Conservation (phyloP, 768 basidiomycete genomes). For the Leccinum sublutescens region DNA sequence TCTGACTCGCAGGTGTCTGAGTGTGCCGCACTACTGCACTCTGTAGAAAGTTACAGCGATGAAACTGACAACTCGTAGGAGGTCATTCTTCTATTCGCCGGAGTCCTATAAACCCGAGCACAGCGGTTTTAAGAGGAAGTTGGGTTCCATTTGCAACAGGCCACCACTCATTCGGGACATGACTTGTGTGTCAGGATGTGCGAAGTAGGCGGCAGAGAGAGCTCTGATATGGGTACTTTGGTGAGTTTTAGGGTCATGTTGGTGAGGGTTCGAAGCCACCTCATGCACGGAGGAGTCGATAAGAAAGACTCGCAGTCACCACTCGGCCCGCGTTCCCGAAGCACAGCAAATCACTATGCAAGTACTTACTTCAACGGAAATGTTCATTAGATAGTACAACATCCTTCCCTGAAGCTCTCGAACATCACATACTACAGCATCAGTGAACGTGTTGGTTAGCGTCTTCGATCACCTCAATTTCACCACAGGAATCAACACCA, state of each 20-base stretch:
- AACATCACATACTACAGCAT: background rate
- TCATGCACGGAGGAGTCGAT: background rate
- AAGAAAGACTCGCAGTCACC: background rate
- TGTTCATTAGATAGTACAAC: background rate
- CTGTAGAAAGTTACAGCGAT: too few relatives aligned
- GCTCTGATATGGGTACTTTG: conserved; percentile 41
- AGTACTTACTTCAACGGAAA: background rate
- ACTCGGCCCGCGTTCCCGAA: background rate
- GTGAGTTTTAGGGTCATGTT: conserved; percentile 19
- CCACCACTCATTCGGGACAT: too few relatives aligned
- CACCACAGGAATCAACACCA: background rate
- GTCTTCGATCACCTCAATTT: background rate
- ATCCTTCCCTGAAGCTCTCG: too few relatives aligned
- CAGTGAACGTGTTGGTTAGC: background rate
- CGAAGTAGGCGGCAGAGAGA: conserved; percentile 45
- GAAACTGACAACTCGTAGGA: too few relatives aligned
- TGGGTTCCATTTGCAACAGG: too few relatives aligned
- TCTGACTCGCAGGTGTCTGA: too few relatives aligned
- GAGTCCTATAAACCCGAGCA: too few relatives aligned
- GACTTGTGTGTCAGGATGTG: conserved; percentile 36
- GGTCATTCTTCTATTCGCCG: too few relatives aligned
- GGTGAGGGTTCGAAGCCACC: conserved; percentile 7
- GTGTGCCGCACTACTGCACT: too few relatives aligned
- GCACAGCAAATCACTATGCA: background rate
- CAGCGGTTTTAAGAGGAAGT: too few relatives aligned